Percentiles rank a stretch among this genome's conserved stretches.
Conservation (phyloP, 73 alveolate species). For the Uronychia setigera region DNA sequence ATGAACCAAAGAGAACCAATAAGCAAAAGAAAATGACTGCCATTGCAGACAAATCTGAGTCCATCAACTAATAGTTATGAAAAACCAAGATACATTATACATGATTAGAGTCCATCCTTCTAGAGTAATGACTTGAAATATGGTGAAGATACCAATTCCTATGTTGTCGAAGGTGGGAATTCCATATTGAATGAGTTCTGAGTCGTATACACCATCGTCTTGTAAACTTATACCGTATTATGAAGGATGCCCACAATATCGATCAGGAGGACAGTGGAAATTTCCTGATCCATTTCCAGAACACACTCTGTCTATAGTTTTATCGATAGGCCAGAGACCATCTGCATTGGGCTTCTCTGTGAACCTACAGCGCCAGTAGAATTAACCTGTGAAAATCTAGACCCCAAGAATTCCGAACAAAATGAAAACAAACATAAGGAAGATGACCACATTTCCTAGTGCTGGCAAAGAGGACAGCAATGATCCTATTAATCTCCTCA, state of each 20-base stretch:
- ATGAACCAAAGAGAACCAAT: no score
- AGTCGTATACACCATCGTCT: conserved; percentile 29
- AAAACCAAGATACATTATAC: conserved; percentile 27
- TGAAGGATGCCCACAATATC: conserved; percentile 21
- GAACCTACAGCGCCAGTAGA: conserved; percentile 39
- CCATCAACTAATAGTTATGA: conserved; percentile 5
- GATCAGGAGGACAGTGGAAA: conserved; percentile 13
- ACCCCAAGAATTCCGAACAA: conserved; percentile 62
- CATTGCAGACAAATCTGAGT: conserved; percentile 22
- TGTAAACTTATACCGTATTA: conserved; percentile 25
- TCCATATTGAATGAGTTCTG: conserved; percentile 34
- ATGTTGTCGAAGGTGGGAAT: conserved; percentile 57
- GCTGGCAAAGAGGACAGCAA: conserved; percentile 52
- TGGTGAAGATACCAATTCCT: conserved; percentile 36
- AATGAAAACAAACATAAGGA: conserved; percentile 44
- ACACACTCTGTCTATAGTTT: conserved; percentile 20
- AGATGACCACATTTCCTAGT: conserved; percentile 38
- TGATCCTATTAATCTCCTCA: conserved; percentile 50
- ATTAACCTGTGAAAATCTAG: conserved; percentile 38
- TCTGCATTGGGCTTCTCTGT: conserved; percentile 28
- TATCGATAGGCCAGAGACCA: conserved; percentile 24
- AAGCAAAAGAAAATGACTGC: conserved; percentile 33
- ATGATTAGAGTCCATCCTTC: conserved; percentile 63
- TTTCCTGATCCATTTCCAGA: conserved; percentile 23
- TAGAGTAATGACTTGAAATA: conserved; percentile 37